A percentile compares a stretch with the other conserved stretches of the same genome.
Conservation (phyloP, 2,329 filamentous ascomycete genomes). For the Helotiales sp. region DNA sequence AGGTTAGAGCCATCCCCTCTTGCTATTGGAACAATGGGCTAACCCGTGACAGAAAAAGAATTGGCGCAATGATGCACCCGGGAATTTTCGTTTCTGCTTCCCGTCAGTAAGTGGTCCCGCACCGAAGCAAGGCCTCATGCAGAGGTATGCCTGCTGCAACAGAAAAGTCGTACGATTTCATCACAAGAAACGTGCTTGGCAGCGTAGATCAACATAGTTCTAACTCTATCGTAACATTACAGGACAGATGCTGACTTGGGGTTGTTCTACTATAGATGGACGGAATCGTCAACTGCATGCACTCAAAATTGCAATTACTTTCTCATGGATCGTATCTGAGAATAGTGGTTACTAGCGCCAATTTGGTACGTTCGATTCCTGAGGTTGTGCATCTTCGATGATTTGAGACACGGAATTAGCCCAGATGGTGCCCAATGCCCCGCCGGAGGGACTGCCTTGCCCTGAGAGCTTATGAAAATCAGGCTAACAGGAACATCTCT, state of each 20-base stretch:
- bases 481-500: neutral
- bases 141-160: no score
- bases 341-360: conserved; percentile 84
- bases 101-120: conserved; percentile 45
- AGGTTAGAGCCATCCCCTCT: conserved; percentile 42
- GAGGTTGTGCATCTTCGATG: neutral
- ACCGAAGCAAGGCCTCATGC: no score
- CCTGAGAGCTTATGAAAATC: neutral
- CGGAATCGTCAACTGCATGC: conserved; percentile 73
- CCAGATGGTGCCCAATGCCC: neutral
- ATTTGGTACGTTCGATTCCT: conserved; percentile 65
- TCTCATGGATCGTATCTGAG: conserved; percentile 73
- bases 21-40: neutral
- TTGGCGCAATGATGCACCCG: conserved; percentile 50
- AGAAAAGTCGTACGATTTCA: neutral
- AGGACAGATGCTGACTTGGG: neutral
- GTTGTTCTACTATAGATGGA: conserved; percentile 58
- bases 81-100: conserved; percentile 72
- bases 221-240: neutral
- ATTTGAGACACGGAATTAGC: neutral
- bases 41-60: conserved; percentile 43
- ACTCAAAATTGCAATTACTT: conserved; percentile 92
- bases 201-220: neutral
- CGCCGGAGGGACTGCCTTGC: neutral
- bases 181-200: neutral